These are phyloP conservation scores for Closterium sp. DNA, from an alignment of 139 green algal genomes.

Conservation along the genomic window DNA sequence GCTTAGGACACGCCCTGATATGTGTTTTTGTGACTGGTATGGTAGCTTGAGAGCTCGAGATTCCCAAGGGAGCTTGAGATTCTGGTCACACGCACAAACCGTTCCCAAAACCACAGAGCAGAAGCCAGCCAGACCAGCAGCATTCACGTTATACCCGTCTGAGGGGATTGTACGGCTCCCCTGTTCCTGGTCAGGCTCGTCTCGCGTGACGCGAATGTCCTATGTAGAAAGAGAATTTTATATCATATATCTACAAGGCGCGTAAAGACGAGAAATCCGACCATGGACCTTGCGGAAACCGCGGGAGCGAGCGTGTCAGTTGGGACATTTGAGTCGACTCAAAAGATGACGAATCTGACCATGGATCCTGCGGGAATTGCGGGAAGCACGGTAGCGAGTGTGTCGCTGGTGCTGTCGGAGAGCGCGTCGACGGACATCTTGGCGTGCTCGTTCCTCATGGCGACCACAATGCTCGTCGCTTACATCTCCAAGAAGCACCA, in stretches of 20 bases:
- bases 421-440: neutral
- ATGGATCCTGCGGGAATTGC: neutral
- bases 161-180: no score
- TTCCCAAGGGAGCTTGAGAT: no score
- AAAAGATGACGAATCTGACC: neutral
- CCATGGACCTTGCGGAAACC: neutral
- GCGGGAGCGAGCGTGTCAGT: no score
- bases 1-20: no score
- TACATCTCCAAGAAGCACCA: constrained; percentile 33
- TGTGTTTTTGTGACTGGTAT: no score
- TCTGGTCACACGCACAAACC: no score
- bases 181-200: no score
- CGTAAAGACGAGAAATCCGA: neutral
- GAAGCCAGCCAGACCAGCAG: no score
- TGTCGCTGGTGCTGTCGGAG: neutral
- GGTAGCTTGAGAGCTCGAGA: no score
- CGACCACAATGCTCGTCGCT: constrained; percentile 15
- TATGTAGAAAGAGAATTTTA: neutral
- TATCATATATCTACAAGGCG: neutral
- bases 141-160: no score
- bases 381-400: neutral
- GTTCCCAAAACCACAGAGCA: no score
- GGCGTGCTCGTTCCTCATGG: constrained; percentile 17
- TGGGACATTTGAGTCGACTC: no score
- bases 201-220: neutral